A percentile compares a stretch with the other conserved stretches of the same genome.
Evolutionary conservation across 768 basidiomycete genomes (phyloP).

Genomic region (Mycena amicta): DNA sequence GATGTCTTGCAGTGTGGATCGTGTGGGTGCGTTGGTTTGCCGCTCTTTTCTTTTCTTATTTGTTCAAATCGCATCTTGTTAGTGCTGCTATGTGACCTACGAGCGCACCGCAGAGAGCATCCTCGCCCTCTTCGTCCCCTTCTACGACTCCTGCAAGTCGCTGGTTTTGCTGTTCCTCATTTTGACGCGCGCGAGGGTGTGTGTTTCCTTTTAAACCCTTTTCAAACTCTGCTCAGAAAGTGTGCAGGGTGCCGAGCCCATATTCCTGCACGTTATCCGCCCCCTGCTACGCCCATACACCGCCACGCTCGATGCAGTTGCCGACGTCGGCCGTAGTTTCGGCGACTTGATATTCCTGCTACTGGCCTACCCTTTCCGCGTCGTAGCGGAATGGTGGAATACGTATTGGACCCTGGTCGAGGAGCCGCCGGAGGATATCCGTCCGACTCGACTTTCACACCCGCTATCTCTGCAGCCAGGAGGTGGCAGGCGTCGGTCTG

Average conservation of each 20-base stretch:
- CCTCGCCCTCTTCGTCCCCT: slow-evolving; percentile 74
- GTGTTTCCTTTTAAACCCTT: slow-evolving; percentile 27
- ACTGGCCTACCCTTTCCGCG: slow-evolving; percentile 40
- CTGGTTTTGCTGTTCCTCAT: slow-evolving; percentile 73
- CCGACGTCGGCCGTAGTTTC: slow-evolving; percentile 62
- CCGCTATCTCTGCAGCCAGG: not conserved
- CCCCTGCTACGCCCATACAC: slow-evolving; percentile 79
- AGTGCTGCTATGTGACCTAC: slow-evolving; percentile 71
- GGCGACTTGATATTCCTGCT: slow-evolving; percentile 62
- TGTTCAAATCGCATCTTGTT: slow-evolving; percentile 13
- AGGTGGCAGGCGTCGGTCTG: not conserved
- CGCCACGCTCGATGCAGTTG: slow-evolving; percentile 59
- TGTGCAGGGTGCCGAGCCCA: slow-evolving; percentile 79
- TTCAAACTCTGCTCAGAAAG: not conserved
- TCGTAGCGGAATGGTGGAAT: slow-evolving; percentile 41
- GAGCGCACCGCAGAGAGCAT: slow-evolving; percentile 68
- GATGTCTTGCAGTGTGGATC: slow-evolving; percentile 81
- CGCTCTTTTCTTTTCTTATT: not conserved
- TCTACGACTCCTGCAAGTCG: slow-evolving; percentile 83
- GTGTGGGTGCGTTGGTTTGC: slow-evolving; percentile 69
- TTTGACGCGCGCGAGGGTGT: slow-evolving; percentile 72
- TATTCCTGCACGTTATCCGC: slow-evolving; percentile 79
- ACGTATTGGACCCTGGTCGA: slow-evolving; percentile 22
- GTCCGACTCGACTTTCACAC: not conserved
- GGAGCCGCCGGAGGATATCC: slow-evolving; percentile 7